Base-by-base conservation (phyloP, 2,329 filamentous ascomycete species). In the Geosmithia morbida region DNA sequence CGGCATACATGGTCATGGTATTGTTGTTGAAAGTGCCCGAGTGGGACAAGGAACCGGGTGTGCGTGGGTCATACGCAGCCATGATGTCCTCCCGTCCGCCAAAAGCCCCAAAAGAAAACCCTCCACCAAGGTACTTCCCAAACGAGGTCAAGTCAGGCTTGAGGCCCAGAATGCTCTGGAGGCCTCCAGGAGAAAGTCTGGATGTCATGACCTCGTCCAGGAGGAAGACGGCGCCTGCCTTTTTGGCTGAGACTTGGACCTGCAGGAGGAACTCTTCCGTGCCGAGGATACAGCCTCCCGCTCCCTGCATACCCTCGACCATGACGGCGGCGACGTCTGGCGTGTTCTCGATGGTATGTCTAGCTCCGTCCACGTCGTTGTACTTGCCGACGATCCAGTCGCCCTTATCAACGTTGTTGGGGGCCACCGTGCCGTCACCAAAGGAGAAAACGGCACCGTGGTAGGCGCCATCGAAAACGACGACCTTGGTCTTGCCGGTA, bases 141-240 rank as follows among this genome's bases (percentile, higher is more conserved):
- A 84, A 59, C 0, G 78, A 80, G 43, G 72, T 77, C 46, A 85
- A 57, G 55, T 85, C 81, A 0, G 81, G 79, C 2, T 61, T 63
- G 7, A 81, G 56, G 2, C 61, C 65, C 22, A 65, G 49, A 19
- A 61, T 50, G 2, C 59, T 55, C 6, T 70, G 66, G 2, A 79
- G 57, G 1, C 81, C 79, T 7, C 67, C 62, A 2, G 64, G 64
- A 3, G 55, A 56, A 26, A 84, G 61, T 2, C 81, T 69, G 3
- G 75, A 81, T 0, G 81, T 84, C 72, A 84, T 81, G 6, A 86
- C 81, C 60, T 87, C 83, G 57, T 87, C 83, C 14, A 84, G 64
- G 37, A 87, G 77, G 52, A 87, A 71, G 1, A 86, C 49, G 0
- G 75, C 74, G 2, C 72, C 73, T 0, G 66, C 60, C 55, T 69